Base-by-base conservation (phyloP, 208 protist species). In the Leishmania turanica region DNA sequence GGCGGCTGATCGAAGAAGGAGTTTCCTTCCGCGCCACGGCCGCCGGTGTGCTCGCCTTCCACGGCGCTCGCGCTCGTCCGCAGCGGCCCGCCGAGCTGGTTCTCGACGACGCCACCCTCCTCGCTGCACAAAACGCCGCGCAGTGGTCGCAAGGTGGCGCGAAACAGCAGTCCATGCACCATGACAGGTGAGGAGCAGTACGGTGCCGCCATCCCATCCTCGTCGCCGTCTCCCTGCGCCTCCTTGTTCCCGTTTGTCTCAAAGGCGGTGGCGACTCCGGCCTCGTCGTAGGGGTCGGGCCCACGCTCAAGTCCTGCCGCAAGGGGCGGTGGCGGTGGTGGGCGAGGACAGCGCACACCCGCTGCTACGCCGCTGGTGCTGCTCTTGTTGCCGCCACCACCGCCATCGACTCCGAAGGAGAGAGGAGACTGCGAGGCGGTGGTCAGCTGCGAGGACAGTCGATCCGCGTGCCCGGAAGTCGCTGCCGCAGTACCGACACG, bases 71-170 rank as follows among this genome's bases (percentile, higher is more conserved):
- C 45, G 45, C 27, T 54, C 27, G 27, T 53, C 40, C 19, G 74
- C 31, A 37, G 72, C 19, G 47, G 60, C 0, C 81, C 81, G 49
- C 81, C 77, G 47, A 85, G 72, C 47, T 74, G 34, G 47, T 89
- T 82, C 66, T 79, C 78, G 40, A 89, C 69, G 2, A 77, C 77
- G 47, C 83, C 87, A 19, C n/a, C 74, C 82, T 90, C 87, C 74
- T 88, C 87, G 34, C 65, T 76, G 47, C 77, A 82, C 2, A 90
- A 34, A 24, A 79, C 34, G 24, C 87, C 82, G 9, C 78, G 81
- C 74, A 90, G 56, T 5, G 87, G 84, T 3, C 87, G 78, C 65
- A 90, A 78, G 17, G 83, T 86, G 1, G 80, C 81, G 21, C 78
- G 82, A 51, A 87, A 87, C 73, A 90, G 47, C 56, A 76, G 70